Evolutionary conservation across 1,284 basidiomycete genomes (phyloP).

Genomic region (Xerocomus amazonicus): DNA sequence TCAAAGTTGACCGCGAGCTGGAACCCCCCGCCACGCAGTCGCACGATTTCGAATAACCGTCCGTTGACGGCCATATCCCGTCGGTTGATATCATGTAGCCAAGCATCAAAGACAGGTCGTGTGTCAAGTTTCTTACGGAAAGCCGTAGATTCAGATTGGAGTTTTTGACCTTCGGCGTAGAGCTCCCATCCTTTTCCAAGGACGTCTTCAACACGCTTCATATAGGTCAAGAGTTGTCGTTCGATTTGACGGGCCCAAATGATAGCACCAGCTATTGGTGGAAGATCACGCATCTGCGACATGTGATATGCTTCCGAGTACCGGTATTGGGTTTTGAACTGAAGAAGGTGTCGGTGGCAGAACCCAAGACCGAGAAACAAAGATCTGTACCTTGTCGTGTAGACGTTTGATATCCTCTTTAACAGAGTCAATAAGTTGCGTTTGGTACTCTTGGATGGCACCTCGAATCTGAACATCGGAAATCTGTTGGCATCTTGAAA

Average conservation of each 20-base stretch:
- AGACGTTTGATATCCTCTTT: constrained; percentile 96
- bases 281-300: constrained; percentile 96
- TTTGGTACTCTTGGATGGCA: constrained; percentile 98
- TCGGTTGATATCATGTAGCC: constrained; percentile 93
- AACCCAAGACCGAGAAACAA: constrained; percentile 1
- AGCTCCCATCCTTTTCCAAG: constrained; percentile 98
- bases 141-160: constrained; percentile 86
- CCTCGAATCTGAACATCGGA: constrained; percentile 72
- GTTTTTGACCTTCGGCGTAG: constrained; percentile 98
- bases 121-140: constrained; percentile 98
- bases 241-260: constrained; percentile 99
- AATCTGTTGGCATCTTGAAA: neutral
- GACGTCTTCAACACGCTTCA: constrained; percentile 99
- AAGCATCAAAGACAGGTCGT: constrained; percentile 90
- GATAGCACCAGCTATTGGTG: constrained; percentile 95
- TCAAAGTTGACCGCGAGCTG: constrained; percentile 97
- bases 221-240: constrained; percentile 92
- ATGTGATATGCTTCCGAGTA: constrained; percentile 96
- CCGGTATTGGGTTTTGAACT: constrained; percentile 94
- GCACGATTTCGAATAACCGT: constrained; percentile 93
- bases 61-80: constrained; percentile 91
- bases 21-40: constrained; percentile 76
- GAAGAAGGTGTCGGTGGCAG: constrained; percentile 8
- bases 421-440: constrained; percentile 94
- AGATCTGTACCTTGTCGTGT: constrained; percentile 76